Percentiles rank a stretch among this genome's conserved stretches.
phyloP scores from a whole-genome alignment of 2,329 filamentous ascomycete genomes.

The Alternaria ventricosa region DNA sequence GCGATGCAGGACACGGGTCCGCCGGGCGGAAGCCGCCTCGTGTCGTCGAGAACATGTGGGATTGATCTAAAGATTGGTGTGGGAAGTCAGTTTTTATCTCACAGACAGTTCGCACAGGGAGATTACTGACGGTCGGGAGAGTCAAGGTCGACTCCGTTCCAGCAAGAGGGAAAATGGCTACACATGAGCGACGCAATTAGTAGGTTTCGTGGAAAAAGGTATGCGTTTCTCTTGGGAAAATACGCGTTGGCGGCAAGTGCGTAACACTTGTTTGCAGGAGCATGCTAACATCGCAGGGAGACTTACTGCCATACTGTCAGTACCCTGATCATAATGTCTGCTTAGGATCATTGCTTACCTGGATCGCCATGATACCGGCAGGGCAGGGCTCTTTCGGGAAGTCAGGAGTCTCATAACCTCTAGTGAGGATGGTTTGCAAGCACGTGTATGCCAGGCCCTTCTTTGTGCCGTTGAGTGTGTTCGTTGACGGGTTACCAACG shows the following conservation, averaged over 20 bases:
- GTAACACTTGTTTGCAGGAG: slow-evolving; percentile 3
- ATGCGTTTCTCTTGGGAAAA: neutral
- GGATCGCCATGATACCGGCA: slow-evolving; percentile 4
- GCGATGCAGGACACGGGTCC: slow-evolving; percentile 31
- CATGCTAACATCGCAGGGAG: neutral
- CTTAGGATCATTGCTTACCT: neutral
- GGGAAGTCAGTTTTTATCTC: neutral
- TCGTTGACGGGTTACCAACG: slow-evolving; percentile 41
- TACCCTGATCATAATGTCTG: neutral
- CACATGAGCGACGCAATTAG: neutral
- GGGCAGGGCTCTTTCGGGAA: slow-evolving; percentile 22
- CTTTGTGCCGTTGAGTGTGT: slow-evolving; percentile 23
- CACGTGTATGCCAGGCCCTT: slow-evolving; percentile 38
- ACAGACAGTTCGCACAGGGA: neutral
- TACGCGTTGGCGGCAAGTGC: neutral
- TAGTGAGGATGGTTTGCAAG: slow-evolving; percentile 35
- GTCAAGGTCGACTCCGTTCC: slow-evolving; percentile 58
- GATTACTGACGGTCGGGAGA: slow-evolving; percentile 45
- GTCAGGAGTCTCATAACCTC: slow-evolving; percentile 34
- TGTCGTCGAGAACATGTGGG: slow-evolving; percentile 35
- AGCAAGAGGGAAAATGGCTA: slow-evolving; percentile 58
- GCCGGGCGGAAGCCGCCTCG: slow-evolving; percentile 29
- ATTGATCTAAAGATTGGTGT: slow-evolving; percentile 35
- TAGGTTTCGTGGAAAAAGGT: neutral
- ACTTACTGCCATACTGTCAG: neutral